phyloP scores from a whole-genome alignment of 352 stramenopile genomes.

The Phytophthora niederhauseri region DNA sequence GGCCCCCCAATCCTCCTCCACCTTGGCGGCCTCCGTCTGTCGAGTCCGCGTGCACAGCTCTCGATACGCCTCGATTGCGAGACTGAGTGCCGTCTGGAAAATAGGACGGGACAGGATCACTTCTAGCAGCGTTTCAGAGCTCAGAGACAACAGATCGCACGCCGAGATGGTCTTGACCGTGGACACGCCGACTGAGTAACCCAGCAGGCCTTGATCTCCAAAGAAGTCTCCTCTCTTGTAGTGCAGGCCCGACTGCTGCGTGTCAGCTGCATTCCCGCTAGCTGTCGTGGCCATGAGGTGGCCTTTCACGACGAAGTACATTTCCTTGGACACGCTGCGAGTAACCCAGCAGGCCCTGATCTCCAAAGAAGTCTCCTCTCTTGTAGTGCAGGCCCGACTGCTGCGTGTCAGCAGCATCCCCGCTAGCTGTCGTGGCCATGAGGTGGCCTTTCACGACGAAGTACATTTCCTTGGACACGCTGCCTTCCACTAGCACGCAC shows the following conservation, averaged over 20 bases:
- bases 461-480: conserved; percentile 71
- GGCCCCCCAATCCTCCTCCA: conserved; percentile 50
- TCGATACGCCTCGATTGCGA: conserved; percentile 58
- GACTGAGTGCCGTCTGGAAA: conserved; percentile 33
- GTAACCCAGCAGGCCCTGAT: conserved; percentile 62
- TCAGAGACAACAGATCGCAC: conserved; percentile 36
- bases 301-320: conserved; percentile 79
- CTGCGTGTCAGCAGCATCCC: background rate
- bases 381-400: conserved; percentile 26
- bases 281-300: conserved; percentile 38
- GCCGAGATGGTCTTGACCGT: conserved; percentile 40
- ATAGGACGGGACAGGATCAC: conserved; percentile 42
- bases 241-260: background rate
- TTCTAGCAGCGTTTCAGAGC: conserved; percentile 50
- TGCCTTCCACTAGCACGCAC: conserved; percentile 63
- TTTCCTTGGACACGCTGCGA: conserved; percentile 65
- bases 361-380: conserved; percentile 64
- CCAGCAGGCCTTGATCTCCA: conserved; percentile 61
- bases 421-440: conserved; percentile 25
- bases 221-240: conserved; percentile 64
- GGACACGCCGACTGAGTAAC: conserved; percentile 47
- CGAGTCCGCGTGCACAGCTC: conserved; percentile 36
- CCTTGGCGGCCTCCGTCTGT: conserved; percentile 7
- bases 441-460: conserved; percentile 70
- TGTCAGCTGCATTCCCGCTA: conserved; percentile 2